These are phyloP conservation scores for Calonectria pseudoreteaudii DNA, from an alignment of 2,329 filamentous ascomycete species.

Conservation along the genomic window DNA sequence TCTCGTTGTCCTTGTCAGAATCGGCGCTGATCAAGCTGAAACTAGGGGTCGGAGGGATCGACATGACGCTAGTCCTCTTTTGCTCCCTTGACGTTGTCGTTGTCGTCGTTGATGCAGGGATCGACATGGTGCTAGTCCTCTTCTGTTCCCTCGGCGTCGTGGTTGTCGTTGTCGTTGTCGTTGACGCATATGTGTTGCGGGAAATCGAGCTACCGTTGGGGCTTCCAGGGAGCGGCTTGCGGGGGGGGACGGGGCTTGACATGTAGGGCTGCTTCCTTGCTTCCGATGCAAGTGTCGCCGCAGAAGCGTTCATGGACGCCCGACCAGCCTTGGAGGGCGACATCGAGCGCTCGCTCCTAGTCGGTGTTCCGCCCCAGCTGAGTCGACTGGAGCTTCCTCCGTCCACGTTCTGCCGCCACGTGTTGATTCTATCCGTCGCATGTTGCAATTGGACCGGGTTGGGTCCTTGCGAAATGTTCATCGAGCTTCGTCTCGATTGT, in stretches of 20 bases:
- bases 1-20: constrained; percentile 54
- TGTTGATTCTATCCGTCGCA: constrained; percentile 81
- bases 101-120: constrained; percentile 44
- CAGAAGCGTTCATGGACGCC: constrained; percentile 51
- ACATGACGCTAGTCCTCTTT: constrained; percentile 39
- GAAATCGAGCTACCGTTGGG: constrained; percentile 51
- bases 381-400: constrained; percentile 46
- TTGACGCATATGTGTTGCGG: constrained; percentile 39
- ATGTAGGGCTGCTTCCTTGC: constrained; percentile 58
- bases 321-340: constrained; percentile 63
- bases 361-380: constrained; percentile 53
- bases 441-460: constrained; percentile 47
- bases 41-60: constrained; percentile 64
- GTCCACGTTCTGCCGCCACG: constrained; percentile 81
- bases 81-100: constrained; percentile 35
- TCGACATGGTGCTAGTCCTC: constrained; percentile 40
- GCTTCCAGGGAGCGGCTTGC: constrained; percentile 48
- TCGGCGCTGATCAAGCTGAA: constrained; percentile 61
- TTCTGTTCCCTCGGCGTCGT: constrained; percentile 37
- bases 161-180: background rate
- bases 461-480: constrained; percentile 50
- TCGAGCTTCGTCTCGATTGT: constrained; percentile 66
- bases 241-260: constrained; percentile 41
- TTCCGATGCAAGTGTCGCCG: constrained; percentile 57
- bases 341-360: constrained; percentile 65